Evolutionary conservation across 2,329 filamentous ascomycete genomes (phyloP).

Genomic region (Beauveria medogensis): DNA sequence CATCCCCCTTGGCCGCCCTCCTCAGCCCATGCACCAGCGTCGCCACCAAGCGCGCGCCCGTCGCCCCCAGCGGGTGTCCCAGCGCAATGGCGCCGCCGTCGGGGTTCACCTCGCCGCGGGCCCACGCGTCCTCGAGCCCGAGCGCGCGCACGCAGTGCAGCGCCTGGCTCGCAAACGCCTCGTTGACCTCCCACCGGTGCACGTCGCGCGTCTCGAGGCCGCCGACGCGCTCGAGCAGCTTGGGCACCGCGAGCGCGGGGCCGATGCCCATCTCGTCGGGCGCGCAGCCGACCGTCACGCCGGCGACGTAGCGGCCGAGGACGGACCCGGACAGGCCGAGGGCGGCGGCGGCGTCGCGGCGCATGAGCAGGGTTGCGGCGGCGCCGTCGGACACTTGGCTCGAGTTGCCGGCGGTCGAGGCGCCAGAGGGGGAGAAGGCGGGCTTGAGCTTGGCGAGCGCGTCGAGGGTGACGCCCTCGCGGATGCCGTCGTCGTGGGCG

Average conservation of each 20-base stretch:
- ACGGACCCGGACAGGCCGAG: constrained; percentile 63
- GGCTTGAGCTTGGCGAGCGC: constrained; percentile 74
- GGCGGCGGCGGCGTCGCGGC: constrained; percentile 66
- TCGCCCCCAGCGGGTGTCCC: constrained; percentile 85
- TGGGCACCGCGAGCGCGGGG: constrained; percentile 78
- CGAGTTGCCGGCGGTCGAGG: constrained; percentile 78
- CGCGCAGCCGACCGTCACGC: constrained; percentile 65
- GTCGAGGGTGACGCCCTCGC: constrained; percentile 58
- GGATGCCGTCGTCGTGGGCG: constrained; percentile 73
- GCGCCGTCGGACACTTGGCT: constrained; percentile 85
- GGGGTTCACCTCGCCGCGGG: constrained; percentile 70
- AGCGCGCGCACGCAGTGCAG: constrained; percentile 65
- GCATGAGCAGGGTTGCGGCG: constrained; percentile 75
- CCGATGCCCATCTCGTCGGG: constrained; percentile 95
- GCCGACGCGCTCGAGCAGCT: constrained; percentile 62
- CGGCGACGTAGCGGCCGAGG: constrained; percentile 75
- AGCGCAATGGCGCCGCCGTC: constrained; percentile 92
- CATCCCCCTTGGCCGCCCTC: constrained; percentile 56
- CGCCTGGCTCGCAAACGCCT: constrained; percentile 62
- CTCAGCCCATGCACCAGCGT: constrained; percentile 60
- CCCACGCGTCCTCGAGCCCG: constrained; percentile 54
- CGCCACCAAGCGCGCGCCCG: constrained; percentile 71
- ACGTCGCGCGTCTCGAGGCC: constrained; percentile 63
- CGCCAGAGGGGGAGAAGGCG: constrained; percentile 67
- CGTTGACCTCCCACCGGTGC: constrained; percentile 87